A percentile compares a stretch with the other conserved stretches of the same genome.
Evolutionary conservation across 352 stramenopile genomes (phyloP).

Genomic region (Pythium graminicola): DNA sequence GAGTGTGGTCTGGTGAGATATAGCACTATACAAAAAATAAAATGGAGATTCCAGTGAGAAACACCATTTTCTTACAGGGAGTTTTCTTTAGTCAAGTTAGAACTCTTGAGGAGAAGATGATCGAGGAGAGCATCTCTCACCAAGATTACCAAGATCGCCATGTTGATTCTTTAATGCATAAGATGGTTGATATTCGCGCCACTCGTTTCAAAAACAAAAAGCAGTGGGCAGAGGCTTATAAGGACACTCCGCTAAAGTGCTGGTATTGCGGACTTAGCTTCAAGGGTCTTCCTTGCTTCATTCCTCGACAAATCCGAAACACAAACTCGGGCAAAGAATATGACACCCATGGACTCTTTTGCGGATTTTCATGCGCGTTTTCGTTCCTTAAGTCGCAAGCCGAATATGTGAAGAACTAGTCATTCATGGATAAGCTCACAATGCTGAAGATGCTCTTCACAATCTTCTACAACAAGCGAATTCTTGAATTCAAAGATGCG

Average conservation of each 20-base stretch:
- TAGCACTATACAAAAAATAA: no score
- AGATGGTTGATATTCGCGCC: background rate
- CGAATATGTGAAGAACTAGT: conserved; percentile 2
- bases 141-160: no score
- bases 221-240: conserved; percentile 2
- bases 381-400: conserved; percentile 1
- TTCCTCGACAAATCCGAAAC: conserved; percentile 1
- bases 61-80: conserved; percentile 3
- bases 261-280: conserved; percentile 5
- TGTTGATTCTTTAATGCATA: no score
- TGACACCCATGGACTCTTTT: conserved; percentile 1
- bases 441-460: conserved; percentile 8
- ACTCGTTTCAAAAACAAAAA: background rate
- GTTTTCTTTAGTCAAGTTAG: conserved; percentile 3
- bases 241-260: background rate
- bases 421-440: conserved; percentile 1
- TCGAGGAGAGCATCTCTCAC: background rate
- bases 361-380: conserved; percentile 5
- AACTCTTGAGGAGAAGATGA: background rate
- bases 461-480: conserved; percentile 2
- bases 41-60: conserved; percentile 5
- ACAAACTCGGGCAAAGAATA: background rate
- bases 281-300: conserved; percentile 2
- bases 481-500: background rate
- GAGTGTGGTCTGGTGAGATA: no score